These are phyloP conservation scores for Phoma sp. DNA, from an alignment of 2,329 filamentous ascomycete species.

Conservation along the genomic window DNA sequence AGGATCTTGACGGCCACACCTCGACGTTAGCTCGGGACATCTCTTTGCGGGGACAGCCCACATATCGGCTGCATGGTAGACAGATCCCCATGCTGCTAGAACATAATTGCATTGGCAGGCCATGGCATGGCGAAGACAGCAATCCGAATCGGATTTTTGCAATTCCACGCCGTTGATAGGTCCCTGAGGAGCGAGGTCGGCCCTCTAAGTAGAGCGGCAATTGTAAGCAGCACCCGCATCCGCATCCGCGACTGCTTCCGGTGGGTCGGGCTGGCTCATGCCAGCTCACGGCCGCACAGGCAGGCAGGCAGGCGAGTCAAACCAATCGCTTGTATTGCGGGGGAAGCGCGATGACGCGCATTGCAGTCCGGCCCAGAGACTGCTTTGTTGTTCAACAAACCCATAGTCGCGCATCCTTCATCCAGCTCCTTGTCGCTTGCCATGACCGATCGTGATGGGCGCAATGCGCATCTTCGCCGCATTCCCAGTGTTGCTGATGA, in stretches of 20 bases:
- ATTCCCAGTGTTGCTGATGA: conserved; percentile 16
- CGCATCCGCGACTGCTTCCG: background rate
- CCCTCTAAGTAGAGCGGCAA: background rate
- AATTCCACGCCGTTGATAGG: conserved; percentile 18
- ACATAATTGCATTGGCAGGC: background rate
- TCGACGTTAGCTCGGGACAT: conserved; percentile 39
- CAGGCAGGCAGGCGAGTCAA: conserved; percentile 4
- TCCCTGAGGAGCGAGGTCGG: conserved; percentile 7
- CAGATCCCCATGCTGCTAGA: conserved; percentile 4
- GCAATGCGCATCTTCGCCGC: conserved; percentile 13
- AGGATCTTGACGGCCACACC: conserved; percentile 41
- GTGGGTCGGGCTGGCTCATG: conserved; percentile 7
- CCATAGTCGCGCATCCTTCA: conserved; percentile 6
- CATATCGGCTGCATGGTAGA: conserved; percentile 13
- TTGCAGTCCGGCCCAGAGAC: conserved; percentile 7
- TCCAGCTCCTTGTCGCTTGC: conserved; percentile 1
- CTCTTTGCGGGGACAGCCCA: conserved; percentile 27
- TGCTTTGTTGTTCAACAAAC: conserved; percentile 19
- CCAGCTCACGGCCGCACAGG: conserved; percentile 14
- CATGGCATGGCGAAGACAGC: conserved; percentile 17
- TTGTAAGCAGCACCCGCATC: conserved; percentile 10
- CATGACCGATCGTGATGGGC: conserved; percentile 20
- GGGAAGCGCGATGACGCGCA: conserved; percentile 24
- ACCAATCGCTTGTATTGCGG: conserved; percentile 19
- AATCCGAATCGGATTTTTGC: conserved; percentile 23